Base-by-base conservation (phyloP, 2,329 filamentous ascomycete species). In the Apiospora phragmitis region DNA sequence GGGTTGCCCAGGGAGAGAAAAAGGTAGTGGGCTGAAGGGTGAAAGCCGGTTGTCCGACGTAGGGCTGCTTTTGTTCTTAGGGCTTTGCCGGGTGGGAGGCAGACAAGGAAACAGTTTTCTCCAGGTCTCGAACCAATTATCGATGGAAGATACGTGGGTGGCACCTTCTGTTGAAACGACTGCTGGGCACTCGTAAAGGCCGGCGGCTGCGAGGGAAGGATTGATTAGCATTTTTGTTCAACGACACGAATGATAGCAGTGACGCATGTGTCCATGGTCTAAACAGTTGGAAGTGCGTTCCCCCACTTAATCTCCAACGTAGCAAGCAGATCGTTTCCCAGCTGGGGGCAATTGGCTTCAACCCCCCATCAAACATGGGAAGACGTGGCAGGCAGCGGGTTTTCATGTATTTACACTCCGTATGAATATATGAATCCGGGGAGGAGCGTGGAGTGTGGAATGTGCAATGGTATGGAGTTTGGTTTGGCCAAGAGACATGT, bases 221-320 rank as follows among this genome's bases (percentile, higher is more conserved):
- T 76, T 72, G 72, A 74, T 80, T 71, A 80, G 78, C 77, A 72
- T 72, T 67, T 77, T 80, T 72, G 70, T 77, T 75, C 68, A 69
- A 68, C 26, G 47, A 21, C 12, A 41, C 9, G 9, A 65, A 2
- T 26, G 16, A 5, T 18, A 45, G n/a, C 66, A 72, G 73, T 67
- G 55, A 62, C 29, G 55, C 55, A 38, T 62, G 38, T 11, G 29
- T 62, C 32, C 55, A 62, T 62, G 55, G 70, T 78, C 77, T 76
- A 35, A 35, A n/a, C 78, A 75, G 67, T 69, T 68, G 32, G 68
- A 66, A 59, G 26, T 21, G 24, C 35, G 24, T 59, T n/a, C 29
- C 62, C 67, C 16, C 35, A 42, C 49, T 47, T 42, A 35, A 42
- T 38, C 65, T 41, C 51, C 66, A 72, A 70, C 62, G 71, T 70